Conservation (phyloP, 1,284 basidiomycete species). For the Cutaneotrichosporon cutaneum region DNA sequence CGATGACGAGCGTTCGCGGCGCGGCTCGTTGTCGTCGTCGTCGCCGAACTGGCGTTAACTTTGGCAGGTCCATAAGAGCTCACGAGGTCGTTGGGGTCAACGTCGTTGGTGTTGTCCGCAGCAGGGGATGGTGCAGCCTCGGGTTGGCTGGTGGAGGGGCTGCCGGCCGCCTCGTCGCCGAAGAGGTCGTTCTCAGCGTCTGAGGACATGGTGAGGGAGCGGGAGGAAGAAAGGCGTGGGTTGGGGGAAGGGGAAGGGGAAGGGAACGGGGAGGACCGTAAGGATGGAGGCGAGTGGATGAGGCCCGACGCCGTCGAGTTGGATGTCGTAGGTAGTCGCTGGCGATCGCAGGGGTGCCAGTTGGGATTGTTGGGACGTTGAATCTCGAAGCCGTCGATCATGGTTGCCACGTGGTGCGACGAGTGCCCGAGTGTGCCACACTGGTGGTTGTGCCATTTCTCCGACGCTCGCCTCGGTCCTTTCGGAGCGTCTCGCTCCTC, state of each 20-base stretch:
- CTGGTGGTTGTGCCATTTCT: not conserved
- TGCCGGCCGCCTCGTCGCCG: slow-evolving; percentile 21
- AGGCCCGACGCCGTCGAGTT: no score
- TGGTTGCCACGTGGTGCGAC: not conserved
- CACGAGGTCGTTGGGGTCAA: slow-evolving; percentile 26
- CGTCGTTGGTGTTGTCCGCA: not conserved
- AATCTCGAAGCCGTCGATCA: not conserved
- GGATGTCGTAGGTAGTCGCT: not conserved
- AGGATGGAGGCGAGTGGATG: no score
- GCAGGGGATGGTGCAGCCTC: slow-evolving; percentile 16
- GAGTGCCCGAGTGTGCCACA: no score
- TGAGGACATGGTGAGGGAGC: slow-evolving; percentile 29
- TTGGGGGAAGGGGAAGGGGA: not conserved
- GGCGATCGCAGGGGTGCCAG: no score
- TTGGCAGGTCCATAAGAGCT: slow-evolving; percentile 4
- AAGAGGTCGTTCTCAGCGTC: slow-evolving; percentile 43
- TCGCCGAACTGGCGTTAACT: slow-evolving; percentile 16
- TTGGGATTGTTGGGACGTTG: not conserved
- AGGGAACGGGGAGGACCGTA: no score
- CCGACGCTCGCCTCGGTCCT: not conserved
- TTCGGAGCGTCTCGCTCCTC: slow-evolving; percentile 5
- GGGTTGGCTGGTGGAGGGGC: not conserved
- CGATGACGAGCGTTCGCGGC: slow-evolving; percentile 14
- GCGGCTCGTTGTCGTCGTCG: slow-evolving; percentile 25
- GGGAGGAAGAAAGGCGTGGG: no score